Conservation (phyloP, 2,329 filamentous ascomycete species). For the Cytospora chrysosperma region DNA sequence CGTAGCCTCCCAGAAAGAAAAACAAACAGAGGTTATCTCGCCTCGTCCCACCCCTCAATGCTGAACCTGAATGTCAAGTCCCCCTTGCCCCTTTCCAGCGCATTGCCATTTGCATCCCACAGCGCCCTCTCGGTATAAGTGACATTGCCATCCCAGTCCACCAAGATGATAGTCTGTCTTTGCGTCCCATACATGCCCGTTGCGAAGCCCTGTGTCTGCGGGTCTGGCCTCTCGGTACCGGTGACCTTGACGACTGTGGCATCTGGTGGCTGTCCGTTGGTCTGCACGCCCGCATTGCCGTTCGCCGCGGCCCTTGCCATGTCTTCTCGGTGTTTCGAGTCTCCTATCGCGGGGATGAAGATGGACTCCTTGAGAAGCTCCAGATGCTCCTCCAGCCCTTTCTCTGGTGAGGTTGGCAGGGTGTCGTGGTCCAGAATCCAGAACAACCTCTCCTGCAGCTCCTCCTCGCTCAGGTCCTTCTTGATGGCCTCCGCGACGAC, state of each 20-base stretch:
- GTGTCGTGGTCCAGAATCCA: conserved; percentile 56
- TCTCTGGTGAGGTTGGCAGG: conserved; percentile 45
- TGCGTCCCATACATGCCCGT: conserved; percentile 65
- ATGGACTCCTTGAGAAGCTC: conserved; percentile 57
- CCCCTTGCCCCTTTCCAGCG: conserved; percentile 52
- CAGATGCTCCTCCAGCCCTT: conserved; percentile 55
- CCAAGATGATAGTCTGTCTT: conserved; percentile 60
- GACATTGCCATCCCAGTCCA: conserved; percentile 63
- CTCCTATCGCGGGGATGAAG: conserved; percentile 60
- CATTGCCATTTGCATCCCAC: conserved; percentile 58
- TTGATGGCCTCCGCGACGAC: conserved; percentile 42
- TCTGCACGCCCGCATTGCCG: conserved; percentile 36
- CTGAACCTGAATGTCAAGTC: conserved; percentile 57
- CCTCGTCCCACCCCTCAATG: conserved; percentile 52
- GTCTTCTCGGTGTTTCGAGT: conserved; percentile 42
- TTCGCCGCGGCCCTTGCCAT: conserved; percentile 44
- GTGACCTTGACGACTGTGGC: conserved; percentile 32
- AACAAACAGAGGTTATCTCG: not conserved
- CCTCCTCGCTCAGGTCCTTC: conserved; percentile 42
- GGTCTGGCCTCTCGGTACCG: conserved; percentile 35
- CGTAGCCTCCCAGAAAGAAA: not conserved
- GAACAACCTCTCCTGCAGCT: conserved; percentile 53
- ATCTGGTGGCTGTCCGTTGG: conserved; percentile 37
- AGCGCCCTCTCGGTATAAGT: conserved; percentile 59
- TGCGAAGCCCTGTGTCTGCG: conserved; percentile 44